Evolutionary conservation across 805 yeast genomes (phyloP).

Genomic region (Metschnikowia bowlesiae): DNA sequence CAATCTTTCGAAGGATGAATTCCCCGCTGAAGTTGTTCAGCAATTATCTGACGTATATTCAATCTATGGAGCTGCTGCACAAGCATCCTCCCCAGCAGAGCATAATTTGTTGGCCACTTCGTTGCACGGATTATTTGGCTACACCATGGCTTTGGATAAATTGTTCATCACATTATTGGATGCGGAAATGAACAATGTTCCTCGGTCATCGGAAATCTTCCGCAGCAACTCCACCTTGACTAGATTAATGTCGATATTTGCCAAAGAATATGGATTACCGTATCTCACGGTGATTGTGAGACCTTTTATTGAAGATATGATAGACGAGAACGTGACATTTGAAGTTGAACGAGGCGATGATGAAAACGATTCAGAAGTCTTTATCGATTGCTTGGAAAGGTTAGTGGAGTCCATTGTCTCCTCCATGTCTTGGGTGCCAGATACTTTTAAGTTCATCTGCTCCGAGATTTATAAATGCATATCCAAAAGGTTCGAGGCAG

Average conservation of each 20-base stretch:
- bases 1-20: conserved; percentile 21
- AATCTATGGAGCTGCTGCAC: conserved; percentile 50
- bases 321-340: conserved; percentile 46
- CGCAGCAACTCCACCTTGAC: conserved; percentile 83
- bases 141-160: conserved; percentile 32
- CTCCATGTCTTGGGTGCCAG: conserved; percentile 59
- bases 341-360: conserved; percentile 57
- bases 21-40: conserved; percentile 23
- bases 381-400: conserved; percentile 51
- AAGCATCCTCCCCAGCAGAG: conserved; percentile 61
- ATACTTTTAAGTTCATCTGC: conserved; percentile 68
- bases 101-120: conserved; percentile 69
- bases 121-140: conserved; percentile 49
- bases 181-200: conserved; percentile 58
- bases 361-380: conserved; percentile 37
- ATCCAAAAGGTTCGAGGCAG: conserved; percentile 56
- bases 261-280: conserved; percentile 59
- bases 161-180: conserved; percentile 52
- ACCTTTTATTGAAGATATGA: conserved; percentile 54
- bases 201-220: conserved; percentile 66
- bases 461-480: conserved; percentile 57
- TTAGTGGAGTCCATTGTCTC: conserved; percentile 56
- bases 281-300: conserved; percentile 52
- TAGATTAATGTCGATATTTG: conserved; percentile 64
- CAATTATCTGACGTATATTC: conserved; percentile 35